Base-by-base conservation (phyloP, 75 land plant species). In the Picea sitchensis region DNA sequence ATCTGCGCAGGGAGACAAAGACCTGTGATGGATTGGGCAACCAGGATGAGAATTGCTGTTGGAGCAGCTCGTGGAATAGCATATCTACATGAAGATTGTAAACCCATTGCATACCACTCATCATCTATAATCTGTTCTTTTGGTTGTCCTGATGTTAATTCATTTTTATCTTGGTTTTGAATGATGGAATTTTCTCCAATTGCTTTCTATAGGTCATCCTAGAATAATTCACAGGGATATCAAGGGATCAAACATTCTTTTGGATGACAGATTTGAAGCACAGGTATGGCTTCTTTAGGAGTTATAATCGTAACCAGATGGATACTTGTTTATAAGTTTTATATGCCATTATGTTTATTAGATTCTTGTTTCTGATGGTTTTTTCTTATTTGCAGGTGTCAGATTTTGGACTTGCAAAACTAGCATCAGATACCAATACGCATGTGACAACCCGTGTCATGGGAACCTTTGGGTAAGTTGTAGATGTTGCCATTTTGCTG, bases 191-290 rank as follows among this genome's bases (percentile, higher is more conserved):
- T 51, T 51, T 51, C 12, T 51, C 56, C 56, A 51, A 51, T 51
- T 51, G 12, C 56, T 9, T 51, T 80, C 58, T 81, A 60, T 84
- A 91, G 91, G 93, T 59, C 88, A 89, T 78, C 97, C 97, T n/a
- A 80, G 81, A 59, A 91, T 94, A 63, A 94, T 94, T 65, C 97
- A 94, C 67, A 84, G 97, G 51, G 97, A 94, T 64, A 93, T 93
- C 60, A 93, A 93, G 59, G 77, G 94, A 59, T 84, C 95, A 38
- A 93, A 93, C 73, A 91, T 93, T 61, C 95, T 93, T 51, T 78
- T 93, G 17, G 95, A 93, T 54, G 64, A 47, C 71, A 89, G 87
- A 32, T 93, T 85, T 84, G 95, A 93, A 77, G 95, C 95, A 47
- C 91, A 85, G 93, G 88, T 81, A 51, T 51, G 56, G 56, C 11